Base-by-base conservation (phyloP, 2,329 filamentous ascomycete species). In the Huntiella abstrusa region DNA sequence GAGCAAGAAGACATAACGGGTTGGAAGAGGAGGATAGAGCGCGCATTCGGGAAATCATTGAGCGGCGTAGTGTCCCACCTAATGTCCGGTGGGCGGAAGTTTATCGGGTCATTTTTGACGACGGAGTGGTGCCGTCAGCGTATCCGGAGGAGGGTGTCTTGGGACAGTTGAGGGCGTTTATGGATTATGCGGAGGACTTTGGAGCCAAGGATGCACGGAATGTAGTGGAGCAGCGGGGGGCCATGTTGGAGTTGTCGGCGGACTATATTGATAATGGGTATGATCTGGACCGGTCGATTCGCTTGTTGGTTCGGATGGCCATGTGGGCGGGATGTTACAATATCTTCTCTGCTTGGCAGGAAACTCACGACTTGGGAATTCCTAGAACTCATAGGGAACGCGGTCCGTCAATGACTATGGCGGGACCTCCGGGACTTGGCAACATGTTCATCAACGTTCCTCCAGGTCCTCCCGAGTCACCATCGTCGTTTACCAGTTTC, bases 401-500 rank as follows among this genome's bases (percentile, higher is more conserved):
- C n/a, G 40, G 40, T 13, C 40, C 40, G 5, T 41, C 40, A 28
- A 32, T 41, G n/a, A 32, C 40, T 6, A 28, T 28, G 17, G 17
- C 40, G 19, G 19, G 11, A 28, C 19, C 16, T 38, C 35, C 35
- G 5, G 13, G 22, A 28, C 22, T 28, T 7, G 22, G 13, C 4
- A 38, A 15, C 40, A 13, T 16, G 13, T 32, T 10, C 22, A 13
- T 15, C n/a, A 11, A 4, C 13, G 19, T 15, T 41, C 40, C 40
- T 7, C 11, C 28, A 8, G 37, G 22, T 28, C 22, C 33, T 12
- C 33, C 35, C 28, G 46, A 48, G 10, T 43, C 41, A 5, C 41
- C 47, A 17, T 45, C 37, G 7, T 45, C 43, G 3, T 43, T 46
- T 28, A 16, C 33, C 39, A 46, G 22, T 28, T 49, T 49, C 41